Evolutionary conservation across 768 basidiomycete species (phyloP).

Genomic region (Nidula microcarpa): DNA sequence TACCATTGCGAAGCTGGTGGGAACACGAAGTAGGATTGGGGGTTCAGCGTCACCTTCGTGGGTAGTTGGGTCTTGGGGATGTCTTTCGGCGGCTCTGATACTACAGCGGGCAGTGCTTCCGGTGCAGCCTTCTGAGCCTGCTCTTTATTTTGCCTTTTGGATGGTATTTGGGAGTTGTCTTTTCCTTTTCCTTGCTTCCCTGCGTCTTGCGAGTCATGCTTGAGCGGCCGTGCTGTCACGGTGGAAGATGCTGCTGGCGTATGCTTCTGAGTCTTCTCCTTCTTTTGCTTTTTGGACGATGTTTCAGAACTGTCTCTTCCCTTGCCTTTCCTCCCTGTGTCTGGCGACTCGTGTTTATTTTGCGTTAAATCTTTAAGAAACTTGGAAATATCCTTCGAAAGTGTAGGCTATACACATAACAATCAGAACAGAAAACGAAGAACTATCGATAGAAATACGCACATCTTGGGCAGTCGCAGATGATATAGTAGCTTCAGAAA

Average conservation of each 20-base stretch:
- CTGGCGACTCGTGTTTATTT: slow-evolving; percentile 10
- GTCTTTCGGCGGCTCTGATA: slow-evolving; percentile 3
- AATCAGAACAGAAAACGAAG: not conserved
- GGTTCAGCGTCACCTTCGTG: slow-evolving; percentile 28
- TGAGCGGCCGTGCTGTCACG: no score
- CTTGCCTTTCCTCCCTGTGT: slow-evolving; percentile 3
- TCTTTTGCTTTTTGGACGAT: slow-evolving; percentile 6
- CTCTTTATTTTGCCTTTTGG: slow-evolving; percentile 1
- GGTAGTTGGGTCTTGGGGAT: slow-evolving; percentile 22
- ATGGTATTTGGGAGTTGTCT: slow-evolving; percentile 4
- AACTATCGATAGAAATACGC: slow-evolving; percentile 6
- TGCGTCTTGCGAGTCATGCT: no score
- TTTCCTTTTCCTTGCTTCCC: slow-evolving; percentile 7
- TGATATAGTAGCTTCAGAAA: slow-evolving; percentile 24
- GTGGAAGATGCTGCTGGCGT: no score
- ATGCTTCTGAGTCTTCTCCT: slow-evolving; percentile 2
- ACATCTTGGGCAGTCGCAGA: slow-evolving; percentile 28
- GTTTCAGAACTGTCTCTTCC: slow-evolving; percentile 10
- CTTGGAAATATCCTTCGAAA: slow-evolving; percentile 43
- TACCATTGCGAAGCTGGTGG: slow-evolving; percentile 56
- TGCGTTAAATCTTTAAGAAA: slow-evolving; percentile 34
- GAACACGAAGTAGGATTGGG: slow-evolving; percentile 35
- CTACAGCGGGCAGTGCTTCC: not conserved
- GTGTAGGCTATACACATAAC: slow-evolving; percentile 24
- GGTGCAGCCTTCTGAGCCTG: slow-evolving; percentile 2